Base-by-base conservation (phyloP, 2,329 filamentous ascomycete species). In the Curvularia lunata region DNA sequence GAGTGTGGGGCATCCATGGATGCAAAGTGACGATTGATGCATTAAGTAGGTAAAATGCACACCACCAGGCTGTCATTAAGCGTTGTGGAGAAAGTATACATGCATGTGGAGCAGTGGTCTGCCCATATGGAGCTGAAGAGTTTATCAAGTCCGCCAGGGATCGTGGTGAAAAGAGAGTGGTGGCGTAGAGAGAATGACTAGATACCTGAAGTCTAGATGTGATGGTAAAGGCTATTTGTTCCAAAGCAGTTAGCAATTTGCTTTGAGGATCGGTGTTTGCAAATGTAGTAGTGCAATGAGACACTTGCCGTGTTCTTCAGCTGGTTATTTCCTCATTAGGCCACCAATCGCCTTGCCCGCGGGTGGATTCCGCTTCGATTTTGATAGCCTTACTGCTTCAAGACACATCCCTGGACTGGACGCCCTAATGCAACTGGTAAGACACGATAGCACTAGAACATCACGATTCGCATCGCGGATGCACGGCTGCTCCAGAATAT, bases 391-490 rank as follows among this genome's bases (percentile, higher is more conserved):
- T 51, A 13, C 13, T 51, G 10, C 23, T 19, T 5, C 2, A 21
- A 12, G 41, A 51, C 34, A 4, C 34, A 12, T 28, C 47, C 34
- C 21, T 27, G 19, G 19, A 23, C n/a, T 59, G 56, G 51, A 57
- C 55, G n/a, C 54, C 56, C 13, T 46, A 32, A 30, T 59, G 54
- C 28, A 56, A 59, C 19, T 62, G 56, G 56, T 37, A 56, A 25
- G 12, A 37, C 27, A 57, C 52, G 18, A 47, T 42, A 1, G 41
- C 38, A n/a, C 51, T 59, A 12, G 59, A 59, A 43, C 38, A 45
- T 56, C 3, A 19, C 58, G 27, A 34, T 48, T 58, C 23, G 54
- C 55, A 32, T 43, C 52, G 40, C 48, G 45, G 5, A 41, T 58
- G 12, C 49, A 40, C 38, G 40, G n/a, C n/a, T 48, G 54, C 32